Evolutionary conservation across 768 basidiomycete species (phyloP), one percentile per base, ranked within the genome.

Genomic region (Ramaria sp.): DNA sequence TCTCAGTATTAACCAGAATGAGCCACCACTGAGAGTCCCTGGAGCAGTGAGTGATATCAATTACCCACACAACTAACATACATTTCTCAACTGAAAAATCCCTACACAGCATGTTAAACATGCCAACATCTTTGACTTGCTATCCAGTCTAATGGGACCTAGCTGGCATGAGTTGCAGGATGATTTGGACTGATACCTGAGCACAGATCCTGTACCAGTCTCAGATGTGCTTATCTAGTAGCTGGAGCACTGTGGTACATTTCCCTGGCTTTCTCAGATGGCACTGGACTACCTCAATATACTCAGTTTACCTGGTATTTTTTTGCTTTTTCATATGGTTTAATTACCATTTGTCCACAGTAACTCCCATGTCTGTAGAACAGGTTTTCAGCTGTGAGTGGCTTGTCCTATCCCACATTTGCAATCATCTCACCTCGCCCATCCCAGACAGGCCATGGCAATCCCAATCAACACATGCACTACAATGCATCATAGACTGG

Each of bases 341-440:
- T 4, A 7, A 33, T 7, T 53, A 13, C 7, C 17, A 15, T 13
- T 41, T 31, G 4, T 54, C 10, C 54, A 70, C 67, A 68, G 0
- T 68, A 65, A 7, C n/a, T n/a, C n/a, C n/a, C n/a, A 58, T 64
- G 7, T 66, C 63, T 49, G 66, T 70, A 42, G 66, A 70, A 52
- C 59, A 63, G 4, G 30, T 65, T 12, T 70, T 71, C 60, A 67
- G 64, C 57, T 59, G 63, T 3, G 69, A 69, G 20, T 63, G 62
- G 0, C 55, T 70, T 2, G 31, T 70, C 11, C 59, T 69, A 1
- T 63, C 66, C 0, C 64, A 67, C 39, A 59, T 65, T 5, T 60
- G 61, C 22, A 69, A 66, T 51, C 61, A 59, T 1, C 63, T 71
- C 1, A 59, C 60, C 5, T 54, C n/a, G n/a, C n/a, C n/a, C n/a